Evolutionary conservation across 2,329 filamentous ascomycete genomes (phyloP).

Genomic region (Zymoseptoria tritici): DNA sequence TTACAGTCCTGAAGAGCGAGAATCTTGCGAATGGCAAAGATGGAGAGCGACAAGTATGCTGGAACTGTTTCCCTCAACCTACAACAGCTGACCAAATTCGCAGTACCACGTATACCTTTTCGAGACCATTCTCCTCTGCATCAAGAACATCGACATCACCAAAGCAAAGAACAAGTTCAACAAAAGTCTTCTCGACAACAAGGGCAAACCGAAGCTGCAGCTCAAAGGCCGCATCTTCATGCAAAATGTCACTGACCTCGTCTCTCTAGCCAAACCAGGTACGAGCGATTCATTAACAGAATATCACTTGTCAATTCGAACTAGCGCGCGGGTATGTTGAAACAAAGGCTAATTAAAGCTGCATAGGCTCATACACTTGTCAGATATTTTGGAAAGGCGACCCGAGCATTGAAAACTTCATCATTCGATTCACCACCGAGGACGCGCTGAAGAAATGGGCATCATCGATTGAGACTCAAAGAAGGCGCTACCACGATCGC

Average conservation of each 20-base stretch:
- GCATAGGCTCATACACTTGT: slow-evolving; percentile 76
- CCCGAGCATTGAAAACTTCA: slow-evolving; percentile 89
- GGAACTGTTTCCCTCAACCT: not conserved
- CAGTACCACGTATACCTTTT: slow-evolving; percentile 98
- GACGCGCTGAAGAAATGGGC: slow-evolving; percentile 93
- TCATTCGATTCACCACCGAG: slow-evolving; percentile 87
- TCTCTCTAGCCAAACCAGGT: slow-evolving; percentile 83
- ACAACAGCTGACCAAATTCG: slow-evolving; percentile 1
- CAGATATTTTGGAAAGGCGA: slow-evolving; percentile 99
- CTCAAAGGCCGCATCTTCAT: slow-evolving; percentile 97
- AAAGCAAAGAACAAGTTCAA: slow-evolving; percentile 69
- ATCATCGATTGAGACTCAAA: slow-evolving; percentile 66
- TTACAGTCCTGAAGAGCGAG: slow-evolving; percentile 70
- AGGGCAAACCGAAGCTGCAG: slow-evolving; percentile 70
- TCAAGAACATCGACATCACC: slow-evolving; percentile 84
- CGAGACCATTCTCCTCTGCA: slow-evolving; percentile 88
- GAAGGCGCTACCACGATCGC: slow-evolving; percentile 46
- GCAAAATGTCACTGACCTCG: slow-evolving; percentile 95
- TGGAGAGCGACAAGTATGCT: slow-evolving; percentile 75
- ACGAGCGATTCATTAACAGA: slow-evolving; percentile 30
- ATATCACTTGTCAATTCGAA: slow-evolving; percentile 13
- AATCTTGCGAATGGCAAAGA: slow-evolving; percentile 56
- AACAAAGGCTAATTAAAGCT: slow-evolving; percentile 16
- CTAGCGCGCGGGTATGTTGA: slow-evolving; percentile 23
- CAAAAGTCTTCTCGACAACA: slow-evolving; percentile 61